Evolutionary conservation across 805 yeast species (phyloP), one percentile per base, ranked within the genome.

Genomic region (Ogataea dorogensis): DNA sequence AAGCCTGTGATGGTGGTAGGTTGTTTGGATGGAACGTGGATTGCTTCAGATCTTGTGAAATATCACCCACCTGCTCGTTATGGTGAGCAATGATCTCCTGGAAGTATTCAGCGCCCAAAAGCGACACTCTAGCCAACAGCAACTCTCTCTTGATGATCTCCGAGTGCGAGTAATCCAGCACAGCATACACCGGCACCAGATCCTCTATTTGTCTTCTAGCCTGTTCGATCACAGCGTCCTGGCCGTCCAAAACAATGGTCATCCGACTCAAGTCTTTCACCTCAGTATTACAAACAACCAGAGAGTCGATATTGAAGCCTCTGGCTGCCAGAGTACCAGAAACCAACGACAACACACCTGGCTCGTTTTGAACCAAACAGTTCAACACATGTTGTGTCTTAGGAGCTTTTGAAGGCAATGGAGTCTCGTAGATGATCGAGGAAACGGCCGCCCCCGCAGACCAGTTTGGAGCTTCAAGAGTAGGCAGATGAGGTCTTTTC

Each of bases 181-280:
- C 98, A 4, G 98, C 98, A 68, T 94, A 93, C 19, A 93, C 98
- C 5, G 98, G 98, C 22, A 93, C 98, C 59, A 93, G 75, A 56
- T 93, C 97, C 68, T 93, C 98, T 44, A 93, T 84, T 65, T 93
- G 98, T 64, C 97, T 82, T 64, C 98, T 79, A 2, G 97, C 98
- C 70, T 93, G 98, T 63, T 93, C 98, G 49, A 93, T 83, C 34
- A 93, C 88, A 17, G 93, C 96, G 56, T 91, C 96, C 63, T 87
- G 95, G 44, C 98, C 98, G 39, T 80, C 81, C 53, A 93, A 70
- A 8, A 87, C 96, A 52, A 93, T 86, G 6, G 98, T 93, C 98
- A 93, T 93, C 61, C 98, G 77, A 19, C 96, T 86, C 50, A 93
- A 73, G 59, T 93, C 97, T 63, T 82, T 79, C 42, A 93, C 97